A percentile compares a stretch with the other conserved stretches of the same genome.
Evolutionary conservation across 208 protist species (phyloP).

Genomic region (Giardia duodenalis): DNA sequence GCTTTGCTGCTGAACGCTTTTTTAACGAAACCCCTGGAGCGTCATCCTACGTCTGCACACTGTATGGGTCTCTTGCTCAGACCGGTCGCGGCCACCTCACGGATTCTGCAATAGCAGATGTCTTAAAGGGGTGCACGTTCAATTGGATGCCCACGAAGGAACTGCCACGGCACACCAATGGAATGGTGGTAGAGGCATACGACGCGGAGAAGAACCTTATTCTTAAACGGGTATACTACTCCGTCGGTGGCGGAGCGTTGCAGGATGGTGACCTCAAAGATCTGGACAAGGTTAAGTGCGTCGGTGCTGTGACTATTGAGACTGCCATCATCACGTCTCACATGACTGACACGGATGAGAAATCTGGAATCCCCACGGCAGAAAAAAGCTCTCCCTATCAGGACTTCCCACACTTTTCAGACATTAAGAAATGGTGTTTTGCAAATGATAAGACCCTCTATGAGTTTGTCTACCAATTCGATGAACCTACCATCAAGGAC

Average conservation of each 20-base stretch:
- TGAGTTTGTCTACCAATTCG: background rate
- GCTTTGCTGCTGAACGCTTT: background rate
- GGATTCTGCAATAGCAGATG: slow-evolving; percentile 29
- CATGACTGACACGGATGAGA: background rate
- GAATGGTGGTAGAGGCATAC: background rate
- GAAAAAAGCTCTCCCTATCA: background rate
- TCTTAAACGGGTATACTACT: background rate
- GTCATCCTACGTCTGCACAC: background rate
- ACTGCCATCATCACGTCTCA: no score
- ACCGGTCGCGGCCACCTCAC: slow-evolving; percentile 32
- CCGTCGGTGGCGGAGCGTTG: slow-evolving; percentile 3
- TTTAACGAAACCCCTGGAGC: background rate
- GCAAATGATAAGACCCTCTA: background rate
- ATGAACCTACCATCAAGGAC: background rate
- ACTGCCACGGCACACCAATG: slow-evolving; percentile 9
- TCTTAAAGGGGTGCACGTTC: background rate
- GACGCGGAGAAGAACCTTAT: slow-evolving; percentile 7
- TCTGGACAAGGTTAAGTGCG: background rate
- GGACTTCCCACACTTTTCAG: slow-evolving; percentile 8
- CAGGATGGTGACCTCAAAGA: background rate
- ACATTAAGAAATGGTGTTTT: background rate
- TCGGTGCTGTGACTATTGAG: background rate
- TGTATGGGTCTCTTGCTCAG: slow-evolving; percentile 32
- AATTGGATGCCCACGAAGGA: background rate
- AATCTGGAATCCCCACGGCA: background rate